These are phyloP conservation scores for Fusarium compactum DNA, from an alignment of 2,329 filamentous ascomycete genomes.

Conservation along the genomic window DNA sequence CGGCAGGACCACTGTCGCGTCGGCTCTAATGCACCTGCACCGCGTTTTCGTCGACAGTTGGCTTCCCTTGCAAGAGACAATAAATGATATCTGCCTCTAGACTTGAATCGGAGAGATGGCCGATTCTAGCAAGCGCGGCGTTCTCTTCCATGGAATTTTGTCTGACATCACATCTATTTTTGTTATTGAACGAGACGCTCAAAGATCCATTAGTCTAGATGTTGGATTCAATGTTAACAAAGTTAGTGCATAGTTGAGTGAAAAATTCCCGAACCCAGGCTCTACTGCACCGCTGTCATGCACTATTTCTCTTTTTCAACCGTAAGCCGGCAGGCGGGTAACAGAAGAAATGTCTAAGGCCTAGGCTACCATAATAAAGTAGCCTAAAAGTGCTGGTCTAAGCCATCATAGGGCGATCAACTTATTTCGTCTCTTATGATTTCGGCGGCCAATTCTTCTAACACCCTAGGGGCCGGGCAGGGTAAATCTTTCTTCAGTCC, in stretches of 20 bases:
- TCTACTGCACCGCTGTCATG: neutral
- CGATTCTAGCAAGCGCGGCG: neutral
- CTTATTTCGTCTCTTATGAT: too few relatives aligned
- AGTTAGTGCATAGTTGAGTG: neutral
- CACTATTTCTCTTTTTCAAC: neutral
- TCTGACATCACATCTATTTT: neutral
- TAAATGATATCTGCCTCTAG: neutral
- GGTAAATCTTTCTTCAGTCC: neutral
- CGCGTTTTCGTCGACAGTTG: constrained; percentile 20
- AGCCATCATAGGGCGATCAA: too few relatives aligned
- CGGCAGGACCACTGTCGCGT: constrained; percentile 1
- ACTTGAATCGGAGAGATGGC: neutral
- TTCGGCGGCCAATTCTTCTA: too few relatives aligned
- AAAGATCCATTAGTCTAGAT: neutral
- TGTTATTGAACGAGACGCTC: neutral
- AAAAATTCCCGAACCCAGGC: too few relatives aligned
- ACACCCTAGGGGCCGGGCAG: too few relatives aligned
- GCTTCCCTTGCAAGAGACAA: neutral
- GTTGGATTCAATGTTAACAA: neutral
- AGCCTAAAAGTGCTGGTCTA: too few relatives aligned
- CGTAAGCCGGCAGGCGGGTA: neutral
- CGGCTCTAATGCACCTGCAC: neutral
- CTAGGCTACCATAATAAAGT: too few relatives aligned
- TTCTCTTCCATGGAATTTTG: neutral
- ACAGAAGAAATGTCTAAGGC: too few relatives aligned